Conservation (phyloP, 495 filamentous ascomycete species). For the Podospora pseudopauciseta region DNA sequence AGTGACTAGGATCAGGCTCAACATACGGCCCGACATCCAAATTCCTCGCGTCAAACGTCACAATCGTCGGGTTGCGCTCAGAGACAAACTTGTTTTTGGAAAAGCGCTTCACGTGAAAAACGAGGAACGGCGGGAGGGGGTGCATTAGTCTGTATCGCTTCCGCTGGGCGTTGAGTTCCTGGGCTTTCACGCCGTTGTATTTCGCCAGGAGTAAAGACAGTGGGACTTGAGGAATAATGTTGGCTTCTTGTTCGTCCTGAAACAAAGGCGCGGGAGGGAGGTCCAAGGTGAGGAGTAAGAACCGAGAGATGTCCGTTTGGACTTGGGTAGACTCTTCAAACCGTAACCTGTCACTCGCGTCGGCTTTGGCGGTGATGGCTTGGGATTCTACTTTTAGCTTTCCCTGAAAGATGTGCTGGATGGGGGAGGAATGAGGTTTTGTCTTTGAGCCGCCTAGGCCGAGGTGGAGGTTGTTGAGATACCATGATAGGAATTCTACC, state of each 20-base stretch:
- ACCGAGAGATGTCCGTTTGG: slow-evolving; percentile 69
- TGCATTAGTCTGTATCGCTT: slow-evolving; percentile 87
- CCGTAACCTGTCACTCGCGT: slow-evolving; percentile 79
- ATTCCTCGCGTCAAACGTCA: slow-evolving; percentile 80
- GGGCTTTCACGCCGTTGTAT: slow-evolving; percentile 85
- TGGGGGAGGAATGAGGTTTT: slow-evolving; percentile 73
- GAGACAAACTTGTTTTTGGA: slow-evolving; percentile 90
- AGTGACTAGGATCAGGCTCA: slow-evolving; percentile 41
- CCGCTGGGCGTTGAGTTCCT: slow-evolving; percentile 82
- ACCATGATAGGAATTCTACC: slow-evolving; percentile 95
- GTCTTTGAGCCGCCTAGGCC: slow-evolving; percentile 85
- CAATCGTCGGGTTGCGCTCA: slow-evolving; percentile 96
- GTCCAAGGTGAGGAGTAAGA: slow-evolving; percentile 88
- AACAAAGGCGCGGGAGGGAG: slow-evolving; percentile 93
- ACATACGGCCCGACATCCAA: slow-evolving; percentile 90
- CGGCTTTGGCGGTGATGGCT: slow-evolving; percentile 86
- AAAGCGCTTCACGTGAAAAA: slow-evolving; percentile 98
- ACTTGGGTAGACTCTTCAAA: slow-evolving; percentile 90
- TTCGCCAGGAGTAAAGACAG: slow-evolving; percentile 86
- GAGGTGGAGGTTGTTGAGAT: slow-evolving; percentile 90
- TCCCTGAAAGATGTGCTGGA: slow-evolving; percentile 92
- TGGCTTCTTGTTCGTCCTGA: slow-evolving; percentile 82
- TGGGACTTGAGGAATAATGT: slow-evolving; percentile 95
- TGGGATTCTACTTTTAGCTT: slow-evolving; percentile 89
- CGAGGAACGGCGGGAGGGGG: slow-evolving; percentile 84